phyloP scores from a whole-genome alignment of 352 stramenopile genomes.

The Phytophthora kernoviae region DNA sequence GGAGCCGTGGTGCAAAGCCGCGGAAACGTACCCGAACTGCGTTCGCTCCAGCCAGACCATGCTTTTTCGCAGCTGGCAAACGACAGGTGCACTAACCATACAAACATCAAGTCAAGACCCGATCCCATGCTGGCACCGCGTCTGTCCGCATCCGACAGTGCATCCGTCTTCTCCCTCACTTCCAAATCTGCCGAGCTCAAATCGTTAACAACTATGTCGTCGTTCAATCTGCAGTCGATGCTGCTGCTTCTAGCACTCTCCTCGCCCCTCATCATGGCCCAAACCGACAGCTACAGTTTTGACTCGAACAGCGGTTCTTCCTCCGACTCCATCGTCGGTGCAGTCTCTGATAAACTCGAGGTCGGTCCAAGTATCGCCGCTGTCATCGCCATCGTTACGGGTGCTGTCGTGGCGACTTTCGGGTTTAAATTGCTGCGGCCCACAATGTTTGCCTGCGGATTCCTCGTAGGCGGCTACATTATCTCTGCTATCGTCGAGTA shows the following conservation, averaged over 20 bases:
- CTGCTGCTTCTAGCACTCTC: slow-evolving; percentile 25
- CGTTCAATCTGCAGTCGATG: slow-evolving; percentile 16
- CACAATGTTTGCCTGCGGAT: slow-evolving; percentile 67
- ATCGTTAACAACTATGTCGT: slow-evolving; percentile 3
- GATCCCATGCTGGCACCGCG: neutral
- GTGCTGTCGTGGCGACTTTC: slow-evolving; percentile 40
- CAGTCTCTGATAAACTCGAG: slow-evolving; percentile 31
- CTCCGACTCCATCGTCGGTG: slow-evolving; percentile 21
- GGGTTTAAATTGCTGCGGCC: slow-evolving; percentile 61
- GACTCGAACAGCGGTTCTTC: slow-evolving; percentile 23
- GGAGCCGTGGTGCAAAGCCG: too few species aligned
- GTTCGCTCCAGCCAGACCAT: neutral
- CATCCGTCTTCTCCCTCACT: slow-evolving; percentile 15
- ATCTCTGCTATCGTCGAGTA: slow-evolving; percentile 46
- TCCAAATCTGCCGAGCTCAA: slow-evolving; percentile 12
- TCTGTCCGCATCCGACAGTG: neutral
- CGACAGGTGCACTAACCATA: neutral
- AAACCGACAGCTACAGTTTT: slow-evolving; percentile 7
- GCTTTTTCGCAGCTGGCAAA: neutral
- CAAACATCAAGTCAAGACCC: slow-evolving; percentile 2
- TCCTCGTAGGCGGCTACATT: slow-evolving; percentile 58
- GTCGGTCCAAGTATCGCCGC: slow-evolving; percentile 42
- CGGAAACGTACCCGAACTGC: too few species aligned
- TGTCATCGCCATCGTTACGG: slow-evolving; percentile 47
- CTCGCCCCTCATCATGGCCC: slow-evolving; percentile 6